These are phyloP conservation scores for Arthrobotrys megalospora DNA, from an alignment of 2,329 filamentous ascomycete genomes.

Conservation along the genomic window DNA sequence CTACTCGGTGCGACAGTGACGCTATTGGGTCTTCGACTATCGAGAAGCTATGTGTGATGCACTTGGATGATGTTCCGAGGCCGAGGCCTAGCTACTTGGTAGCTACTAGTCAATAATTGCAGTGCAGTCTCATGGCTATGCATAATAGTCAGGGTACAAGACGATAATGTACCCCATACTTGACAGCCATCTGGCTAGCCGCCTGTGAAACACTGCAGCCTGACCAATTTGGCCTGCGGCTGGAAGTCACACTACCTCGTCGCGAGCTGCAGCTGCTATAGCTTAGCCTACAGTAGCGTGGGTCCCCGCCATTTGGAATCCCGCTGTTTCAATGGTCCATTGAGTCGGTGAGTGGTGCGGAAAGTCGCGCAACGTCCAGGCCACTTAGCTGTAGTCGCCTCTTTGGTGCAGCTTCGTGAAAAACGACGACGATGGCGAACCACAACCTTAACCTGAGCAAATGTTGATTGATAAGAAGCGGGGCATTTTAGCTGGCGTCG, in stretches of 20 bases:
- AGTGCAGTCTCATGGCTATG: conserved; percentile 6
- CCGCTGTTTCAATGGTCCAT: conserved; percentile 23
- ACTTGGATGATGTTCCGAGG: conserved; percentile 36
- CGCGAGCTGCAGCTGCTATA: conserved; percentile 24
- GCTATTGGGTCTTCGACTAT: conserved; percentile 34
- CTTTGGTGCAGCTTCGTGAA: conserved; percentile 33
- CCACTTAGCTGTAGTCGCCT: conserved; percentile 27
- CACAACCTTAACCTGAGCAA: conserved; percentile 33
- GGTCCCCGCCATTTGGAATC: conserved; percentile 36
- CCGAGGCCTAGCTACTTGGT: conserved; percentile 29
- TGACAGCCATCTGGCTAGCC: conserved; percentile 28
- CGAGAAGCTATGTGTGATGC: conserved; percentile 22
- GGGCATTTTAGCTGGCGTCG: conserved; percentile 30
- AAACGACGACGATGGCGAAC: conserved; percentile 17
- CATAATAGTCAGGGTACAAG: conserved; percentile 33
- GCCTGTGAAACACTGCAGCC: conserved; percentile 52
- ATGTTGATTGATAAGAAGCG: conserved; percentile 41
- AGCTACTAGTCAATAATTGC: neutral
- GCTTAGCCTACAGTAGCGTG: conserved; percentile 29
- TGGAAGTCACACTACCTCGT: conserved; percentile 59
- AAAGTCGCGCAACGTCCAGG: conserved; percentile 52
- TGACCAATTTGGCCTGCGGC: conserved; percentile 43
- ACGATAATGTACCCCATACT: conserved; percentile 41
- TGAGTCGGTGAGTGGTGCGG: conserved; percentile 20
- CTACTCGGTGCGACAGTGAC: conserved; percentile 26